Percentiles rank a stretch among this genome's conserved stretches.
These are phyloP conservation scores for Colletotrichum aenigma DNA, from an alignment of 2,329 filamentous ascomycete genomes.

Conservation along the genomic window DNA sequence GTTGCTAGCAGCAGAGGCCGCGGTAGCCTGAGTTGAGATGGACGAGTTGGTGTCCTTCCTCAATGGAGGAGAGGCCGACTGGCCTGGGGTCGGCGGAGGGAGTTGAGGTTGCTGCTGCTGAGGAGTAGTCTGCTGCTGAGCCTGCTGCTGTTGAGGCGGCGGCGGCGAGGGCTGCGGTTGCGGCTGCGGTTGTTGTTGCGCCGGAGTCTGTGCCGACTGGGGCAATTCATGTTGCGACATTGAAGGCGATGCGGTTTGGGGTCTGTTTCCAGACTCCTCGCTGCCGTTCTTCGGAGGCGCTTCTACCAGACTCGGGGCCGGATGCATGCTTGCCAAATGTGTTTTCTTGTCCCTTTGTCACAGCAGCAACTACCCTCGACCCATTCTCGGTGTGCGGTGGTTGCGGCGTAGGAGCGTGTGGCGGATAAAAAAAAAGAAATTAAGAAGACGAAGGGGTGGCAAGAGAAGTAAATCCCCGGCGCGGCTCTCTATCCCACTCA, in stretches of 20 bases:
- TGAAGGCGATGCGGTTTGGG: conserved; percentile 18
- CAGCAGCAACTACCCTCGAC: conserved; percentile 16
- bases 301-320: conserved; percentile 41
- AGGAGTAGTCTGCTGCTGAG: not conserved
- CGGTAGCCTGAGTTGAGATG: conserved; percentile 55
- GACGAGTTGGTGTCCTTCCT: conserved; percentile 59
- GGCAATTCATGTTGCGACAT: conserved; percentile 18
- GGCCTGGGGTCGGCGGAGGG: conserved; percentile 24
- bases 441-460: not conserved
- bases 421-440: not conserved
- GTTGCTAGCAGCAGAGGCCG: conserved; percentile 39
- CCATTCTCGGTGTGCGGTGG: conserved; percentile 16
- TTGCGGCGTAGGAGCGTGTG: not conserved
- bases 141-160: conserved; percentile 27
- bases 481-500: not conserved
- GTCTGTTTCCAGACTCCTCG: conserved; percentile 24
- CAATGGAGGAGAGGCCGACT: conserved; percentile 32
- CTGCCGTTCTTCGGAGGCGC: conserved; percentile 29
- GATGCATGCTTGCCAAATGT: conserved; percentile 37
- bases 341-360: conserved; percentile 16
- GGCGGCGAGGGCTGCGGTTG: conserved; percentile 2
- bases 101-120: conserved; percentile 25
- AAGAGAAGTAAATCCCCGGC: not conserved
- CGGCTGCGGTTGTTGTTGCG: not conserved
- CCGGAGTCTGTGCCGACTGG: conserved; percentile 16